These are phyloP conservation scores for Yamadazyma oceani DNA, from an alignment of 1,139 yeast genomes.

Conservation along the genomic window DNA sequence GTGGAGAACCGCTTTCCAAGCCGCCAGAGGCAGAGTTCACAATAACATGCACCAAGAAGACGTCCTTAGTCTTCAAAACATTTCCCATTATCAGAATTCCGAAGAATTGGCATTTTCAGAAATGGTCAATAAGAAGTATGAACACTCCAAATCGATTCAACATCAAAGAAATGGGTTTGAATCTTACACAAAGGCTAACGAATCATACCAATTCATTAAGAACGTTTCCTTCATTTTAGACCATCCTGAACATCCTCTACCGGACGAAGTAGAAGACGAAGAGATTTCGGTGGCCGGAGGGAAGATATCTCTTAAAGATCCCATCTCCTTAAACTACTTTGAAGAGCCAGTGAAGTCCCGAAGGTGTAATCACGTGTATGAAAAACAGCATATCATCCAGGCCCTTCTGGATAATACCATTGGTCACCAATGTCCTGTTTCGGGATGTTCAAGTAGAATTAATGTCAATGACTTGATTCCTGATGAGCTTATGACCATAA, in stretches of 20 bases:
- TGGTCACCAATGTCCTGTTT: slow-evolving; percentile 42
- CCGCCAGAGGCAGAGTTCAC: slow-evolving; percentile 5
- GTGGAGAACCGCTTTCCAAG: slow-evolving; percentile 9
- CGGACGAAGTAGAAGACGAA: slow-evolving; percentile 44
- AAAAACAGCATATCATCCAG: slow-evolving; percentile 40
- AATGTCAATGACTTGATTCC: slow-evolving; percentile 30
- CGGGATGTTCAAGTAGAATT: slow-evolving; percentile 43
- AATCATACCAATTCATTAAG: slow-evolving; percentile 24
- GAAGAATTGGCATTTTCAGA: slow-evolving; percentile 11
- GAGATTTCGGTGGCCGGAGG: slow-evolving; percentile 63
- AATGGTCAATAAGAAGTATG: slow-evolving; percentile 7
- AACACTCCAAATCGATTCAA: slow-evolving; percentile 5
- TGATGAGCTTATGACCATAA: slow-evolving; percentile 50
- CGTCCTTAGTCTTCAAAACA: slow-evolving; percentile 23
- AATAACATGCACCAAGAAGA: slow-evolving; percentile 14
- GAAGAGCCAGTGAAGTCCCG: slow-evolving; percentile 52
- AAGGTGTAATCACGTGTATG: slow-evolving; percentile 63
- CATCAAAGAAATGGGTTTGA: slow-evolving; percentile 9
- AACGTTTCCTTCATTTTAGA: slow-evolving; percentile 29
- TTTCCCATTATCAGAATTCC: slow-evolving; percentile 18
- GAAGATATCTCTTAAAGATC: slow-evolving; percentile 61
- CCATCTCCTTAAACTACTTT: slow-evolving; percentile 55
- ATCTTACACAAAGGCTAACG: slow-evolving; percentile 6
- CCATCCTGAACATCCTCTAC: slow-evolving; percentile 44
- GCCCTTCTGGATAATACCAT: slow-evolving; percentile 21